These are phyloP conservation scores for Sclerospora graminicola DNA, from an alignment of 352 stramenopile genomes.

Conservation along the genomic window DNA sequence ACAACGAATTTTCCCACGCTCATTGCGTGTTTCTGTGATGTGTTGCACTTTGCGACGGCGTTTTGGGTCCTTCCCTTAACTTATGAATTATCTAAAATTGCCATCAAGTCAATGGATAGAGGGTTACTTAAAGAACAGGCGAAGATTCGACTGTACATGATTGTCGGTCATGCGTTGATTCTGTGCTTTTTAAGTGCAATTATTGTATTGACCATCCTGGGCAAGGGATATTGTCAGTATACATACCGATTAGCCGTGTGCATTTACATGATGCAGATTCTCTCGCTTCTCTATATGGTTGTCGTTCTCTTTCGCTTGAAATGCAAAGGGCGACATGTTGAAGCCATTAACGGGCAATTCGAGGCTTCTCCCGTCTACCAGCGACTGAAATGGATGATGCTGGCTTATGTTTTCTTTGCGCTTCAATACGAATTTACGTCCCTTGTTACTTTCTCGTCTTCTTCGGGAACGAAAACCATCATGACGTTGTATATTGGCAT, in stretches of 20 bases:
- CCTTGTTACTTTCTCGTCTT: conserved; percentile 24
- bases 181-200: conserved; percentile 9
- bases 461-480: conserved; percentile 3
- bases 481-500: conserved; percentile 17
- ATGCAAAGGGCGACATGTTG: conserved; percentile 26
- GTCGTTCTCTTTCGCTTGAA: conserved; percentile 20
- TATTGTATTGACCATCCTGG: conserved; percentile 10
- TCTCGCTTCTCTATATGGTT: conserved; percentile 21
- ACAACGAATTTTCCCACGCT: conserved; percentile 19
- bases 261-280: conserved; percentile 18
- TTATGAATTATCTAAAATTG: conserved; percentile 53
- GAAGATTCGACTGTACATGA: conserved; percentile 27
- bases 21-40: conserved; percentile 35
- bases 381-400: conserved; percentile 32
- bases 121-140: conserved; percentile 28
- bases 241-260: conserved; percentile 21
- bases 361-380: conserved; percentile 34
- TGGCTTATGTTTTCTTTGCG: conserved; percentile 34
- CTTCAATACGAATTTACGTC: conserved; percentile 42
- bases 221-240: conserved; percentile 19
- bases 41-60: conserved; percentile 36
- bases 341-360: conserved; percentile 33
- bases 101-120: conserved; percentile 50
- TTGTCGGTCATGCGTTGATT: conserved; percentile 13
- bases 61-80: conserved; percentile 41